Base-by-base conservation (phyloP, 2,329 filamentous ascomycete species). In the Calonectria honghensis region DNA sequence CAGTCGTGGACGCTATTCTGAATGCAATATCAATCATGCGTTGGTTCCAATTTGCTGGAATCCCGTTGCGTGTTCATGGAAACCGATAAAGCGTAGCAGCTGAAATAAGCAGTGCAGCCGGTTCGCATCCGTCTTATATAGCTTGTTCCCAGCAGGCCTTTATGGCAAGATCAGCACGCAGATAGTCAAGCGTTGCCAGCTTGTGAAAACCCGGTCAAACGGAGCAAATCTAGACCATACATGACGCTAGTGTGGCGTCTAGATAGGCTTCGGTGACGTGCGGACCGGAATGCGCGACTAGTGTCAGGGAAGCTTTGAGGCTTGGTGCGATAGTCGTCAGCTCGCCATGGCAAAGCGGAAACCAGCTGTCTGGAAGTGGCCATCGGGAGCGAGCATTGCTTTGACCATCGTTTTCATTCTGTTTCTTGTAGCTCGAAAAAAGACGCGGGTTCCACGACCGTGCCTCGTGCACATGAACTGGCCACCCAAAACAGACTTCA, bases 201-300 rank as follows among this genome's bases (percentile, higher is more conserved):
- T 13, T 31, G 6, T 18, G 2, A n/a, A 31, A 63, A 7, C 41
- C 57, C 14, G 27, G 14, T 18, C 24, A 20, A 2, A 20, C 24
- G 35, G 14, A 27, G 6, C 24, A 14, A 39, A 63, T 63, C 57
- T 39, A 63, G 57, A 63, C 35, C 37, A 24, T 24, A 3, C n/a
- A 29, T 7, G 24, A 57, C 57, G 24, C n/a, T 18, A 24, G 18
- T 14, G 37, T 63, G 35, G 57, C 57, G 57, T 27, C 5, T 13
- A 24, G 6, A 24, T 10, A 37, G 14, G 20, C 39, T 5, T 41
- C 35, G 57, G 57, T 41, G 57, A 27, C 24, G 35, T 18, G 57
- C 35, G 35, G 27, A 63, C 57, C 29, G 57, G 57, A 16, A 63
- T 63, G 57, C 39, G 29, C 18, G 31, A 35, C 52, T 57, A 16